These are phyloP conservation scores for Fulvia fulva DNA, from an alignment of 2,329 filamentous ascomycete genomes.

Conservation along the genomic window DNA sequence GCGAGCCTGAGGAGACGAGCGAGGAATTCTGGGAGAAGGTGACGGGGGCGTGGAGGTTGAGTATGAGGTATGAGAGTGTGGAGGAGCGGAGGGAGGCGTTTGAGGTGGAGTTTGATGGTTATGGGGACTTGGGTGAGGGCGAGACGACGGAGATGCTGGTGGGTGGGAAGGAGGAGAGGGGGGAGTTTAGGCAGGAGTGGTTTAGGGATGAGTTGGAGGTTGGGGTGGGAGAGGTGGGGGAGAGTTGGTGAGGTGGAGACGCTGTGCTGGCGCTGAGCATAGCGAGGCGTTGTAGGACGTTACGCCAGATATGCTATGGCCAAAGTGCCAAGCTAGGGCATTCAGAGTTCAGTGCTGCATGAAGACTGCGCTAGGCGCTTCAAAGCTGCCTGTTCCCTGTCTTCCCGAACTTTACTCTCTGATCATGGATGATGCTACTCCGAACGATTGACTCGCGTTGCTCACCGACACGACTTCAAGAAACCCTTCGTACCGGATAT, in stretches of 20 bases:
- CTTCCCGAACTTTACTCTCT: too few species aligned
- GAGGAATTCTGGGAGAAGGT: conserved; percentile 9
- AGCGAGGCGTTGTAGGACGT: too few species aligned
- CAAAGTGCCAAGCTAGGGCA: too few species aligned
- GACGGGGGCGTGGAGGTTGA: not conserved
- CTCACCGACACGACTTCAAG: too few species aligned
- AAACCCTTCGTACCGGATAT: too few species aligned
- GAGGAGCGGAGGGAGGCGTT: conserved; percentile 2
- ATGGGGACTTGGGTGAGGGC: too few species aligned
- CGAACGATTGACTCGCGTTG: too few species aligned
- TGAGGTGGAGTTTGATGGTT: not conserved
- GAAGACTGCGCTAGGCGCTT: not conserved
- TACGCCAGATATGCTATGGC: too few species aligned
- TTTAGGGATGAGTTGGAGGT: not conserved
- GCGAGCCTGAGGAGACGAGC: not conserved
- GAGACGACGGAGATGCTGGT: not conserved
- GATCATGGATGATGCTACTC: too few species aligned
- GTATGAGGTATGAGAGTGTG: conserved; percentile 3
- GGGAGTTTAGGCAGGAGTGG: not conserved
- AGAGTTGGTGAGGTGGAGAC: not conserved
- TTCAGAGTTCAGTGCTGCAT: not conserved
- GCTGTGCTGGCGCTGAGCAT: too few species aligned
- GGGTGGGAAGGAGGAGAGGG: not conserved
- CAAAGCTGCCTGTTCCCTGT: not conserved
- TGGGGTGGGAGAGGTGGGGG: not conserved